These are phyloP conservation scores for Zygoascus biomembranicola DNA, from an alignment of 805 yeast species.

Conservation along the genomic window DNA sequence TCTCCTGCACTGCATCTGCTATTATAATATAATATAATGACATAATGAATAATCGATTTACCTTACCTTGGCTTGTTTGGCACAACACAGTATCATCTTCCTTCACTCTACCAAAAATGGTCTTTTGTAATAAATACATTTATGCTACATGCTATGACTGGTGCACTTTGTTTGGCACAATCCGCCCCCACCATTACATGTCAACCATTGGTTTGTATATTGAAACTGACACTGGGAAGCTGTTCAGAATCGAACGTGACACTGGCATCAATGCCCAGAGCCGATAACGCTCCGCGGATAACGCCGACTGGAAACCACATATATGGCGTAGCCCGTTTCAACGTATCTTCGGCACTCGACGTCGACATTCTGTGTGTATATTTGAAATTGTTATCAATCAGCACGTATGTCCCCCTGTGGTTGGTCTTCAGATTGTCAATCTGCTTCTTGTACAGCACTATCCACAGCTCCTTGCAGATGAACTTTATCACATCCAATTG, in stretches of 20 bases:
- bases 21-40: too few species aligned
- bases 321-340: slow-evolving; percentile 34
- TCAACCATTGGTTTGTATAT: slow-evolving; percentile 38
- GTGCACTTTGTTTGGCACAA: too few species aligned
- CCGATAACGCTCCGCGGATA: slow-evolving; percentile 61
- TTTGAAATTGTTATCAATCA: slow-evolving; percentile 59
- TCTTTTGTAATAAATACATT: too few species aligned
- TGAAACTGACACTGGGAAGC: slow-evolving; percentile 64
- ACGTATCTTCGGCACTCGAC: slow-evolving; percentile 25
- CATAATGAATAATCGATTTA: too few species aligned
- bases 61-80: too few species aligned
- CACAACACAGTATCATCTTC: too few species aligned
- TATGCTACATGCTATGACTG: not conserved
- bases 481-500: slow-evolving; percentile 82
- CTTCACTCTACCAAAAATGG: too few species aligned
- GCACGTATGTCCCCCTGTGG: slow-evolving; percentile 76
- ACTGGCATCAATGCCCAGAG: slow-evolving; percentile 57
- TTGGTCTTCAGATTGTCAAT: slow-evolving; percentile 90
- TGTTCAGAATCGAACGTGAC: slow-evolving; percentile 57
- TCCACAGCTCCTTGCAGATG: slow-evolving; percentile 90
- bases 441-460: slow-evolving; percentile 66
- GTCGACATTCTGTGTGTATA: slow-evolving; percentile 43
- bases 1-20: too few species aligned
- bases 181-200: not conserved
- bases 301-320: slow-evolving; percentile 71